Evolutionary conservation across 225 moss, liverwort and hornwort species (phyloP).

Genomic region (Marchantia polymorpha): DNA sequence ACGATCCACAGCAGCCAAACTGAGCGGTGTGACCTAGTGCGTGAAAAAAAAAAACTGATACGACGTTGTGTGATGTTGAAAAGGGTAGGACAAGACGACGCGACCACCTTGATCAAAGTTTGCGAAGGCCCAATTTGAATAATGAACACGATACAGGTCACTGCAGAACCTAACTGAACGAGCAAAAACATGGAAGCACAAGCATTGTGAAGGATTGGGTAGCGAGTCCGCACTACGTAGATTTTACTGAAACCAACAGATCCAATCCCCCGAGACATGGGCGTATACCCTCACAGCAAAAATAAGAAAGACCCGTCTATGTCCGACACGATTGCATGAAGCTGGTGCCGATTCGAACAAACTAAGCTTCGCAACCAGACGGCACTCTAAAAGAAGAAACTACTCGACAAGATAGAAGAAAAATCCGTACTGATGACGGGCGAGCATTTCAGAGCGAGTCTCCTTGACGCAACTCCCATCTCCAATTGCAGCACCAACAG

Average conservation of each 20-base stretch:
- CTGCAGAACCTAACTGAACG: not conserved
- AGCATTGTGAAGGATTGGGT: not conserved
- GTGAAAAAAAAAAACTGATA: not conserved
- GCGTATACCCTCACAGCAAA: not conserved
- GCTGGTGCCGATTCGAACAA: not conserved
- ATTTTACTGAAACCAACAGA: not conserved
- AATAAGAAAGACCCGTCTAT: not conserved
- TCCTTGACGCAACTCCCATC: constrained; percentile 45
- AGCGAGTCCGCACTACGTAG: not conserved
- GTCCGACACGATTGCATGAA: not conserved
- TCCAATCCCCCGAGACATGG: not conserved
- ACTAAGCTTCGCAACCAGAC: not conserved
- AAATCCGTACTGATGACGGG: constrained; percentile 66
- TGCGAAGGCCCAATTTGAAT: not conserved
- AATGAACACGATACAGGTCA: not conserved
- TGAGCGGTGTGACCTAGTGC: not conserved
- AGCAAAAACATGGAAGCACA: not conserved
- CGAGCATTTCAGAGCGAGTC: constrained; percentile 78
- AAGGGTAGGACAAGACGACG: not conserved
- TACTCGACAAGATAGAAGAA: constrained; percentile 1
- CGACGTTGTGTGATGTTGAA: not conserved
- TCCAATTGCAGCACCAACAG: constrained; percentile 17
- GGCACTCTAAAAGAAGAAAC: not conserved
- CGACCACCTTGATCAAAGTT: not conserved
- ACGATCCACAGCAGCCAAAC: not conserved